phyloP scores from a whole-genome alignment of 2,329 filamentous ascomycete species.

The Dothistroma pini region DNA sequence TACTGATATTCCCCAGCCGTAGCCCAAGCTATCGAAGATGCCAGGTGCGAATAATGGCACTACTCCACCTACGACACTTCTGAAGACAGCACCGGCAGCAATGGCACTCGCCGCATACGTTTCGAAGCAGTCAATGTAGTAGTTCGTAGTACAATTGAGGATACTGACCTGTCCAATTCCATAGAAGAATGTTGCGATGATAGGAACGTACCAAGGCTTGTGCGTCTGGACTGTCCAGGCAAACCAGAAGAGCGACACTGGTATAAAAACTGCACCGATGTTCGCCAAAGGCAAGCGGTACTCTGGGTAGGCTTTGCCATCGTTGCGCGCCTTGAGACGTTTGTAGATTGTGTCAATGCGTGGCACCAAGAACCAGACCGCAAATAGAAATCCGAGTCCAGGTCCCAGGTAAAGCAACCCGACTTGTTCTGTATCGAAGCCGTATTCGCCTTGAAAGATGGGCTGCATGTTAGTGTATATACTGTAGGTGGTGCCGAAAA shows the following conservation, averaged over 20 bases:
- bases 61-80: conserved; percentile 46
- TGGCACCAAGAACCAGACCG: conserved; percentile 46
- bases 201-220: conserved; percentile 41
- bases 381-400: conserved; percentile 43
- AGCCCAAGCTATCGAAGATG: conserved; percentile 44
- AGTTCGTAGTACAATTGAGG: conserved; percentile 53
- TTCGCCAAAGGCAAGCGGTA: conserved; percentile 47
- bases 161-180: conserved; percentile 49
- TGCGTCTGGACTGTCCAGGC: conserved; percentile 44
- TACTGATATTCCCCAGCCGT: conserved; percentile 50
- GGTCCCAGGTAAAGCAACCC: conserved; percentile 46
- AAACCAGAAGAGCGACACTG: conserved; percentile 43
- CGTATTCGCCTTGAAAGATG: conserved; percentile 44
- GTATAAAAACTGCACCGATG: conserved; percentile 44
- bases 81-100: conserved; percentile 48
- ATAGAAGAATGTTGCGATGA: conserved; percentile 46
- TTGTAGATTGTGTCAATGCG: conserved; percentile 50
- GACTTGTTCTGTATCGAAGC: conserved; percentile 46
- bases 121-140: conserved; percentile 53
- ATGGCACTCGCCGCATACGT: conserved; percentile 50
- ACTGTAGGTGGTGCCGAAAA: conserved; percentile 48
- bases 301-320: conserved; percentile 41
- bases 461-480: conserved; percentile 49
- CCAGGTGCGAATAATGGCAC: conserved; percentile 45
- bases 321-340: conserved; percentile 39